Conservation (phyloP, 306 rosid species). For the Ammopiptanthus mongolicus region DNA sequence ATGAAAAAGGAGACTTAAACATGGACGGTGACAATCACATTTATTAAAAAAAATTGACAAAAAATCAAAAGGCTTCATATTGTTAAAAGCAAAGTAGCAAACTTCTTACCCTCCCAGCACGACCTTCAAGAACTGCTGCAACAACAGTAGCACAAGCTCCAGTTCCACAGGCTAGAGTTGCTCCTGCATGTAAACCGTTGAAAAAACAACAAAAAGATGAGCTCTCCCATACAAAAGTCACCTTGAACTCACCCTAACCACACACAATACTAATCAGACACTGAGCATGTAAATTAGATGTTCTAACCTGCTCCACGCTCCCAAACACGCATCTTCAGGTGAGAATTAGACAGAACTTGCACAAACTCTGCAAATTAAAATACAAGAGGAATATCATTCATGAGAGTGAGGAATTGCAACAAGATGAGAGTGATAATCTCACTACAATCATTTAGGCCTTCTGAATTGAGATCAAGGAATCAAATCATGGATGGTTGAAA, state of each 20-base stretch:
- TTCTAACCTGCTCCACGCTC: conserved; percentile 94
- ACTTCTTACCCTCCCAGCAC: conserved; percentile 64
- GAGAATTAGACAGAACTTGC: conserved; percentile 71
- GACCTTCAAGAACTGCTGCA: conserved; percentile 96
- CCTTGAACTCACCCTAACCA: background rate
- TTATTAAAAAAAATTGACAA: no score
- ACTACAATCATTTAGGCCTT: background rate
- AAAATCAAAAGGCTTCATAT: background rate
- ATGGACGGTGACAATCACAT: background rate
- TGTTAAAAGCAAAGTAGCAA: conserved; percentile 9
- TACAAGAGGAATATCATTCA: background rate
- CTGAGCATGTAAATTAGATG: conserved; percentile 1
- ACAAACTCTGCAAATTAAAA: conserved; percentile 70
- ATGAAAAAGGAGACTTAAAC: background rate
- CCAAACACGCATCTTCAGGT: conserved; percentile 96
- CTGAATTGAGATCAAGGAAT: background rate
- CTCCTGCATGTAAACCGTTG: conserved; percentile 47
- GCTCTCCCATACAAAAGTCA: background rate
- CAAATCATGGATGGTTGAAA: background rate
- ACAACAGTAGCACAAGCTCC: conserved; percentile 96
- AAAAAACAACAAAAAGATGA: background rate
- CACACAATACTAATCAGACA: background rate
- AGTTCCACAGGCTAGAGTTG: conserved; percentile 94
- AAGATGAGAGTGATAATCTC: background rate
- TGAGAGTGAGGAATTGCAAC: background rate